A percentile compares a stretch with the other conserved stretches of the same genome.
Conservation (phyloP, 2,329 filamentous ascomycete genomes). For the Alternaria longipes region DNA sequence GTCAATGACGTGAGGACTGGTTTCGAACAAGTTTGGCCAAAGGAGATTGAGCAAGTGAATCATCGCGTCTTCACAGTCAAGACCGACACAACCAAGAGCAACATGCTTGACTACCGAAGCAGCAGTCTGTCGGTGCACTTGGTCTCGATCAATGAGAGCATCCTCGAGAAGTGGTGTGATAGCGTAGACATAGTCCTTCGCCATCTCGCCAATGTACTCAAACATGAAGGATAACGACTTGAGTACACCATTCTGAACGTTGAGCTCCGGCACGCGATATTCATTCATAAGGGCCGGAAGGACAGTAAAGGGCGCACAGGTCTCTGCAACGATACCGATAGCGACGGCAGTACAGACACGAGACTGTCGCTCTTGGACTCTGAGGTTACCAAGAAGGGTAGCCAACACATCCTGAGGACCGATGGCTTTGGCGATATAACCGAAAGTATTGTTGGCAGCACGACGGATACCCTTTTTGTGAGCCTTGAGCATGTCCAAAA, state of each 20-base stretch:
- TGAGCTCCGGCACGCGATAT: conserved; percentile 96
- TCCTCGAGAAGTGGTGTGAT: conserved; percentile 96
- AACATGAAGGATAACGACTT: conserved; percentile 97
- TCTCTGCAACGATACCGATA: conserved; percentile 98
- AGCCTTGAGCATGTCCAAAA: conserved; percentile 98
- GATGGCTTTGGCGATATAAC: conserved; percentile 99
- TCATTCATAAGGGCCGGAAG: conserved; percentile 99
- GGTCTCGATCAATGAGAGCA: conserved; percentile 95
- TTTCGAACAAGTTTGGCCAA: conserved; percentile 97
- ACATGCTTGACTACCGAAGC: conserved; percentile 98
- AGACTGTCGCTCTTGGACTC: conserved; percentile 96
- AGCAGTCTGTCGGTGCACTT: conserved; percentile 96
- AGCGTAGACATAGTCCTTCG: conserved; percentile 98
- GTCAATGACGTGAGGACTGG: conserved; percentile 97
- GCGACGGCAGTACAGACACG: conserved; percentile 98
- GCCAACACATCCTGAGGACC: conserved; percentile 96
- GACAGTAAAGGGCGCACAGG: conserved; percentile 96
- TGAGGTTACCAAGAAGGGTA: conserved; percentile 93
- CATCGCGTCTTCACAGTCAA: conserved; percentile 99
- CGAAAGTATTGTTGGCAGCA: conserved; percentile 99
- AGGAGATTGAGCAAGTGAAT: conserved; percentile 95
- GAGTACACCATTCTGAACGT: conserved; percentile 97
- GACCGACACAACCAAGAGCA: conserved; percentile 93
- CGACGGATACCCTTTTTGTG: conserved; percentile 99
- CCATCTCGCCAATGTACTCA: conserved; percentile 99